Conservation (phyloP, 1,284 basidiomycete species). For the Trametes hirsuta region DNA sequence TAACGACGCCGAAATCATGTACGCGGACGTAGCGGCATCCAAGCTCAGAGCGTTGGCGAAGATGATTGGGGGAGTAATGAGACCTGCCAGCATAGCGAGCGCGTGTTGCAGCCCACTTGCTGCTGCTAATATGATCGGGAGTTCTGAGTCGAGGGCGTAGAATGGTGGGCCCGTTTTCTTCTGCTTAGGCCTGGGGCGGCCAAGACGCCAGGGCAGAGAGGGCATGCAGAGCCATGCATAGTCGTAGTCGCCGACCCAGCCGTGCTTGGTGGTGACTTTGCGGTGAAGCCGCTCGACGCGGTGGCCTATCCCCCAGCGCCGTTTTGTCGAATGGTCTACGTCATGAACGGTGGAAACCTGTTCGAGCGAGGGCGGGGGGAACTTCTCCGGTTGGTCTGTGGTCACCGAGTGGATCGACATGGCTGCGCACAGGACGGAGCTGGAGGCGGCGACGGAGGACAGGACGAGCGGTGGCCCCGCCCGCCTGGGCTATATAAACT, state of each 20-base stretch:
- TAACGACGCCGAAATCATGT: constrained; percentile 82
- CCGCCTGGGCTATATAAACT: neutral
- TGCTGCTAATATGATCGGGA: constrained; percentile 72
- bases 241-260: constrained; percentile 82
- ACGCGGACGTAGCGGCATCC: constrained; percentile 61
- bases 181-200: constrained; percentile 17
- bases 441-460: neutral
- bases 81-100: constrained; percentile 81
- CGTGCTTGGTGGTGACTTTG: constrained; percentile 53
- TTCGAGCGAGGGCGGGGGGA: constrained; percentile 19
- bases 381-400: constrained; percentile 32
- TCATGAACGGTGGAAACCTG: neutral
- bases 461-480: no score
- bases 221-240: constrained; percentile 76
- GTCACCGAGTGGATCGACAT: constrained; percentile 31
- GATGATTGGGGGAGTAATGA: constrained; percentile 72
- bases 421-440: constrained; percentile 25
- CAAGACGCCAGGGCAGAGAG: constrained; percentile 53
- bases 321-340: neutral
- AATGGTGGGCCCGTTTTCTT: constrained; percentile 61
- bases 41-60: constrained; percentile 68
- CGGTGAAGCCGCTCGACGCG: constrained; percentile 24
- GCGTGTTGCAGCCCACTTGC: constrained; percentile 77
- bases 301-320: constrained; percentile 11
- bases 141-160: constrained; percentile 69